Base-by-base conservation (phyloP, 306 rosid genomes). In the Quercus parvula region DNA sequence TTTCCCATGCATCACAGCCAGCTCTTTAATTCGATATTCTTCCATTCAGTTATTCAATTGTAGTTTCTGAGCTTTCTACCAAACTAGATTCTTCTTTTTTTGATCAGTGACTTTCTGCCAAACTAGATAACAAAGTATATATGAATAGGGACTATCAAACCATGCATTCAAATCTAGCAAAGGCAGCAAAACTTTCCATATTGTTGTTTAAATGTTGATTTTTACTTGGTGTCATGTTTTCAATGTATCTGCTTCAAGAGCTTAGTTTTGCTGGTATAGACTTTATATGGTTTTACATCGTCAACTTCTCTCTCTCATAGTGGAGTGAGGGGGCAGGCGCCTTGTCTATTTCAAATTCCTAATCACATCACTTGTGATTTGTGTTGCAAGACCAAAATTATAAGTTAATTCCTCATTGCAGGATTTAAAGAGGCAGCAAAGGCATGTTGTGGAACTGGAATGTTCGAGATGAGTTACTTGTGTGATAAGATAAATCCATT, bases 381-480 rank as follows among this genome's bases (percentile, higher is more conserved):
- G 10, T 19, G 38, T n/a, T 14, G 67, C 61, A 51, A 63, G n/a
- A 27, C n/a, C 56, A 0, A 20, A 52, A 72, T 20, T 46, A 74
- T 30, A 52, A 44, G 54, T 57, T 13, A 0, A 61, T 35, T 46
- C 17, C 6, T 49, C 2, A 66, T 70, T 27, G 52, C 91, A 90
- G 92, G 94, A 55, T 88, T 88, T 76, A 73, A 74, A 1, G 68
- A 84, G 35, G 70, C 71, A 81, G 79, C 79, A 74, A 84, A 19
- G 77, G 85, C 91, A 76, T 79, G 92, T 59, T 85, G 89, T 38
- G 86, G 90, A 71, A 85, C 85, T 52, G 82, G 90, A 64, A 51
- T 67, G 46, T 86, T 86, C 38, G 87, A 87, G 84, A 84, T 85
- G 85, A 78, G 90, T 73, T 76, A 84, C 70, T 1, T 85, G 89